These are phyloP conservation scores for Clavispora vitiphila DNA, from an alignment of 805 yeast species.

Conservation along the genomic window DNA sequence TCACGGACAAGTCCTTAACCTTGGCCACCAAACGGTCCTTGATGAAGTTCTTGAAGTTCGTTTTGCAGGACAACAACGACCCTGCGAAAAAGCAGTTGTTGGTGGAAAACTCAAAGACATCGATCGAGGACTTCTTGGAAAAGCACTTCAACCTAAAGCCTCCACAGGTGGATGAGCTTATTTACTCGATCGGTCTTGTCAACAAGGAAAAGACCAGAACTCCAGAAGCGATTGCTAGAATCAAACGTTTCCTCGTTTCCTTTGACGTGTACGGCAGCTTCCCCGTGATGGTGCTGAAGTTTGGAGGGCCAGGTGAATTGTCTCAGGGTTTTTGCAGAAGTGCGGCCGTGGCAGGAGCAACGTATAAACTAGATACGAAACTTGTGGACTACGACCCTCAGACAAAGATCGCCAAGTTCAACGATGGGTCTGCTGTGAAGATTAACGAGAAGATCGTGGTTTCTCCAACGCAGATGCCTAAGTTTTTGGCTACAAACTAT, in stretches of 20 bases:
- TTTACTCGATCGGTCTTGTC: constrained; percentile 81
- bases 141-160: constrained; percentile 64
- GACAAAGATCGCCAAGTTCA: constrained; percentile 61
- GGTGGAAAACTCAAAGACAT: constrained; percentile 47
- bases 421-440: constrained; percentile 69
- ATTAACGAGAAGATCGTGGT: constrained; percentile 77
- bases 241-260: constrained; percentile 76
- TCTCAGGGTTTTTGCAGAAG: constrained; percentile 96
- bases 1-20: constrained; percentile 77
- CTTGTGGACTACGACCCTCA: constrained; percentile 61
- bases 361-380: constrained; percentile 75
- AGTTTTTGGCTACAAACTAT: constrained; percentile 37
- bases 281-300: constrained; percentile 87
- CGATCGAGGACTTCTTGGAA: constrained; percentile 56
- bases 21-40: constrained; percentile 72
- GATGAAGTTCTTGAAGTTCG: constrained; percentile 91
- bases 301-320: constrained; percentile 93
- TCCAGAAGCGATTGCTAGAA: constrained; percentile 71
- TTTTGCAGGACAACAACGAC: constrained; percentile 54
- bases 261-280: constrained; percentile 91
- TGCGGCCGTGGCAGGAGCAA: constrained; percentile 97
- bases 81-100: constrained; percentile 55
- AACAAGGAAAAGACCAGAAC: constrained; percentile 56
- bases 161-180: constrained; percentile 77
- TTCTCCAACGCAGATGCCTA: constrained; percentile 61